Conservation (phyloP, 495 filamentous ascomycete species). For the Aspergillus cristatus region DNA sequence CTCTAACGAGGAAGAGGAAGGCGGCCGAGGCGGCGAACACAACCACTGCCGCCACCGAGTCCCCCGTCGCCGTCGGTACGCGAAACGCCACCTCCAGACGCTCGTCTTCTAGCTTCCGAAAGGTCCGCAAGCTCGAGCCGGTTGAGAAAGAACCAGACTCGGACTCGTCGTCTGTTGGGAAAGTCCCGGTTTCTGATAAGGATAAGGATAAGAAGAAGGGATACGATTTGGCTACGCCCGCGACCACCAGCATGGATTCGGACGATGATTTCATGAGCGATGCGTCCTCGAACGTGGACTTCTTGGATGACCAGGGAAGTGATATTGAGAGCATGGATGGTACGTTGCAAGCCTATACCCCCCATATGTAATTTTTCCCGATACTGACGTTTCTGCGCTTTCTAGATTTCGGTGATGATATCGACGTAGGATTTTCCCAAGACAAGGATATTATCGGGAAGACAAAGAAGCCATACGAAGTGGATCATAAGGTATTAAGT, state of each 20-base stretch:
- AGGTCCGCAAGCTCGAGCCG: constrained; percentile 6
- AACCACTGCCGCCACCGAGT: constrained; percentile 38
- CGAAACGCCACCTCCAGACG: constrained; percentile 20
- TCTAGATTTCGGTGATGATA: constrained; percentile 64
- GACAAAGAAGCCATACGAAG: constrained; percentile 67
- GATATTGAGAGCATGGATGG: constrained; percentile 74
- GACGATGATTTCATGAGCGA: constrained; percentile 93
- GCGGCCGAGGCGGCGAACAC: constrained; percentile 64
- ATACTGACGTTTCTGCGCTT: constrained; percentile 11
- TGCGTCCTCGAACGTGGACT: constrained; percentile 65
- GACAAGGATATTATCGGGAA: constrained; percentile 66
- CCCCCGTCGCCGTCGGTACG: constrained; percentile 13
- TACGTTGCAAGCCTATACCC: constrained; percentile 38
- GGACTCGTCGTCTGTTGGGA: constrained; percentile 1
- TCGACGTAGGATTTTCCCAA: constrained; percentile 65
- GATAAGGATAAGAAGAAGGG: constrained; percentile 9
- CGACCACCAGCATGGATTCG: constrained; percentile 73
- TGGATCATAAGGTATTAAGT: constrained; percentile 70
- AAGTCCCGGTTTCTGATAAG: too few species aligned
- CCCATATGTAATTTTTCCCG: neutral
- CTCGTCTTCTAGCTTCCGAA: too few species aligned
- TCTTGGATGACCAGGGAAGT: constrained; percentile 56
- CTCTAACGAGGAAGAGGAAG: constrained; percentile 78
- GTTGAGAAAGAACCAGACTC: constrained; percentile 2
- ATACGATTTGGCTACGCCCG: constrained; percentile 33